phyloP scores from a whole-genome alignment of 176 grass and related monocot species.

The Coix lacrymajobi region DNA sequence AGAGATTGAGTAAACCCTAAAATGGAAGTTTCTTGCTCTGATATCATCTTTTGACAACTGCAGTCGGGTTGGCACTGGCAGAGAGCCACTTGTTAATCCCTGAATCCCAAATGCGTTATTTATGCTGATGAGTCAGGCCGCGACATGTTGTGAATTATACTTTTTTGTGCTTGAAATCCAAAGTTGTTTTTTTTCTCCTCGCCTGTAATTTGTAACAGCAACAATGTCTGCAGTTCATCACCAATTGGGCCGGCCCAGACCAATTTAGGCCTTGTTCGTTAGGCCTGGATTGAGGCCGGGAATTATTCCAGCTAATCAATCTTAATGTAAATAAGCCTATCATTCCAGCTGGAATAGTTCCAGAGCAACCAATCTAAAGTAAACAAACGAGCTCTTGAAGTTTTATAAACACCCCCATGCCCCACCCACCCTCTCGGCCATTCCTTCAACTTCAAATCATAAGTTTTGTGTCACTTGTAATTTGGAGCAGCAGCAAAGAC shows the following conservation, averaged over 20 bases:
- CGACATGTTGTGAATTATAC: neutral
- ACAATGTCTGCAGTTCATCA: too few species aligned
- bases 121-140: neutral
- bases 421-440: too few species aligned
- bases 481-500: neutral
- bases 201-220: neutral
- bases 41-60: neutral
- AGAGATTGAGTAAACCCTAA: conserved; percentile 30
- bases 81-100: neutral
- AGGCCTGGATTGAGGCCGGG: too few species aligned
- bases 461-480: neutral
- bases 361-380: too few species aligned
- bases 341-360: too few species aligned
- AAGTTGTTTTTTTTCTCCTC: neutral
- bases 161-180: neutral
- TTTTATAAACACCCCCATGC: too few species aligned
- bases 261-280: too few species aligned
- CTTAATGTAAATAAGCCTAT: too few species aligned
- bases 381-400: too few species aligned
- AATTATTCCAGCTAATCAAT: too few species aligned
- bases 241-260: too few species aligned
- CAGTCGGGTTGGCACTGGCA: neutral
- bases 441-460: neutral
- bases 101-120: neutral
- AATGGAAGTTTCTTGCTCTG: neutral